Evolutionary conservation across 2,329 filamentous ascomycete species (phyloP).

Genomic region (Parastagonospora avenae): DNA sequence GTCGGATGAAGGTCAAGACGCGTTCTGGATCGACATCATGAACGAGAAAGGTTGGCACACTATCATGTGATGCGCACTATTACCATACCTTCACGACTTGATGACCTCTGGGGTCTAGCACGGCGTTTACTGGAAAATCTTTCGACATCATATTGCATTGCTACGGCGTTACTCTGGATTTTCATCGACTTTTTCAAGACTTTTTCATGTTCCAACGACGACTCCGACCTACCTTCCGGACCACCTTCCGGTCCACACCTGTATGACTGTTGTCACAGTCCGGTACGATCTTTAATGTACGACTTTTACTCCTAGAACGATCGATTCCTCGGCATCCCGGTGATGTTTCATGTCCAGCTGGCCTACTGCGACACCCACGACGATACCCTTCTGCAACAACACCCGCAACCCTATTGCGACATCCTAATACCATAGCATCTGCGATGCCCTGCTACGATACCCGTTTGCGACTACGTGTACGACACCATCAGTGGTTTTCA

Average conservation of each 20-base stretch:
- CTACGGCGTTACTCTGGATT: slow-evolving; percentile 6
- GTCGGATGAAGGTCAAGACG: slow-evolving; percentile 56
- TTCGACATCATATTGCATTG: background rate
- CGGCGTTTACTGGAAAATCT: background rate
- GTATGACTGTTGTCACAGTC: slow-evolving; percentile 14
- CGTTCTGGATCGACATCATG: slow-evolving; percentile 63
- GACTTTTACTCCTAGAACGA: slow-evolving; percentile 24
- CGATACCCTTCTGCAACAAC: slow-evolving; percentile 18
- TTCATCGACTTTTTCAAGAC: slow-evolving; percentile 11
- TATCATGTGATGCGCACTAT: slow-evolving; percentile 53
- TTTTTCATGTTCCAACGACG: slow-evolving; percentile 9
- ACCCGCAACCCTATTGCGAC: slow-evolving; percentile 18
- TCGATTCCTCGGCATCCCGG: slow-evolving; percentile 23
- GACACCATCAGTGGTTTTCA: slow-evolving; percentile 3
- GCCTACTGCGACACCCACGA: slow-evolving; percentile 13
- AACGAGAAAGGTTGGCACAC: slow-evolving; percentile 63
- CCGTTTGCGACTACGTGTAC: slow-evolving; percentile 23
- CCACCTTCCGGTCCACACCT: slow-evolving; percentile 18
- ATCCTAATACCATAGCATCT: slow-evolving; percentile 9
- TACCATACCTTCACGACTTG: background rate
- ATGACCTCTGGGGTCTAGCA: background rate
- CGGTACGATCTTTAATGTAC: slow-evolving; percentile 34
- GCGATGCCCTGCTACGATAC: slow-evolving; percentile 14
- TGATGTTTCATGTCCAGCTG: slow-evolving; percentile 24
- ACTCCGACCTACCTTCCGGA: slow-evolving; percentile 13